Percentiles rank a stretch among this genome's conserved stretches.
These are phyloP conservation scores for Claviceps citrina DNA, from an alignment of 2,329 filamentous ascomycete genomes.

Conservation along the genomic window DNA sequence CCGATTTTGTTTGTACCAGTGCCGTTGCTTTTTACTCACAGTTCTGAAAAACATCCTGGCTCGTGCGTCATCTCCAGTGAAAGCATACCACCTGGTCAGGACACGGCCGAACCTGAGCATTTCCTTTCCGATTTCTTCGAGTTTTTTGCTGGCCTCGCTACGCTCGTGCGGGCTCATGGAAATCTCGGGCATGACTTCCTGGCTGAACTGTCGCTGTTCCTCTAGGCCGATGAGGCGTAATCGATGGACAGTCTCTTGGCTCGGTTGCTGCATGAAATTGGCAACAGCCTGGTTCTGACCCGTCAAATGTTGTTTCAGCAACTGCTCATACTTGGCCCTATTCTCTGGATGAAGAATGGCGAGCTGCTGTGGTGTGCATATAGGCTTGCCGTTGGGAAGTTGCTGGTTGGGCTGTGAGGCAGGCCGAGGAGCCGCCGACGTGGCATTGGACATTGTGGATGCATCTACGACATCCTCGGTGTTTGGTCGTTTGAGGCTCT, in stretches of 20 bases:
- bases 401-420: constrained; percentile 13
- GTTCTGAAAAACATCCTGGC: constrained; percentile 37
- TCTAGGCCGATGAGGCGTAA: constrained; percentile 24
- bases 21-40: constrained; percentile 23
- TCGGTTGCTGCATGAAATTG: constrained; percentile 9
- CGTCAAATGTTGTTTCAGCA: constrained; percentile 16
- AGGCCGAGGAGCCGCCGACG: constrained; percentile 9
- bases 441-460: constrained; percentile 10
- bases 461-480: constrained; percentile 28
- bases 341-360: constrained; percentile 30
- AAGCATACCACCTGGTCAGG: constrained; percentile 31
- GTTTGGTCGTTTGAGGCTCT: constrained; percentile 36
- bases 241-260: constrained; percentile 15
- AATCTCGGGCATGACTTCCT: constrained; percentile 30
- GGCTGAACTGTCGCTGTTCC: constrained; percentile 22
- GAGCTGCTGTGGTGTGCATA: constrained; percentile 19
- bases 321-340: constrained; percentile 27
- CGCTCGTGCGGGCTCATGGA: constrained; percentile 30
- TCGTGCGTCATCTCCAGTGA: constrained; percentile 33
- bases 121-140: constrained; percentile 25
- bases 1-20: no score
- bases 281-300: constrained; percentile 10
- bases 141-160: constrained; percentile 28
- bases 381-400: constrained; percentile 11
- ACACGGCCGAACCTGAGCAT: constrained; percentile 30